Conservation (phyloP, 2,329 filamentous ascomycete genomes). For the Chrysoporthe austroafricana region DNA sequence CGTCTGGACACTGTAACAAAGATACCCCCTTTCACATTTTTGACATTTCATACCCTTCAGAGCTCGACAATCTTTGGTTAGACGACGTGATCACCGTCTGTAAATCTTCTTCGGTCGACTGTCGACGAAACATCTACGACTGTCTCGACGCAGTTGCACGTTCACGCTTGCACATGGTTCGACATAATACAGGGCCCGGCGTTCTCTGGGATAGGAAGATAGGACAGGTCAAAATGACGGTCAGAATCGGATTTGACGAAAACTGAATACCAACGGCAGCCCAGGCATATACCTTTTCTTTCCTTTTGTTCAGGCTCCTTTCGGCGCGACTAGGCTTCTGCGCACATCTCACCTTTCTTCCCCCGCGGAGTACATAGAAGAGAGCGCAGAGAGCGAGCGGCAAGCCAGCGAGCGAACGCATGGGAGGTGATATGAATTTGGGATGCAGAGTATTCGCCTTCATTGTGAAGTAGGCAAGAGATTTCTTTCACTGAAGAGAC, state of each 20-base stretch:
- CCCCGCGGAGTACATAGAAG: not conserved
- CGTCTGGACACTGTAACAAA: conserved; percentile 13
- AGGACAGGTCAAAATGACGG: conserved; percentile 16
- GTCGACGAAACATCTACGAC: conserved; percentile 26
- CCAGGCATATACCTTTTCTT: conserved; percentile 24
- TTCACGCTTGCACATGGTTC: conserved; percentile 12
- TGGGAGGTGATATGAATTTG: not conserved
- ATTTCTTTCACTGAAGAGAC: not conserved
- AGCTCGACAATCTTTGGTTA: not conserved
- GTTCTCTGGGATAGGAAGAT: conserved; percentile 20
- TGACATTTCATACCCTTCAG: conserved; percentile 9
- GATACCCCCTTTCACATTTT: conserved; percentile 18
- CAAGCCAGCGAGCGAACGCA: not conserved
- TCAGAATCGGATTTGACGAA: conserved; percentile 22
- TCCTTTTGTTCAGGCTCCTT: conserved; percentile 10
- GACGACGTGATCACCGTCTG: not conserved
- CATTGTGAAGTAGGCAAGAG: not conserved
- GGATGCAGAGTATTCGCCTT: conserved; percentile 4
- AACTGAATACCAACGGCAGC: conserved; percentile 24
- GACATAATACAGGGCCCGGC: conserved; percentile 23
- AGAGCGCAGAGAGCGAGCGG: not conserved
- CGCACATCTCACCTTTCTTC: too few relatives aligned
- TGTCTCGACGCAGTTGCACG: conserved; percentile 8
- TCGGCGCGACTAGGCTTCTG: not conserved
- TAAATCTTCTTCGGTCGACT: not conserved